Evolutionary conservation across 768 basidiomycete species (phyloP).

Genomic region (Panellus pusillus): DNA sequence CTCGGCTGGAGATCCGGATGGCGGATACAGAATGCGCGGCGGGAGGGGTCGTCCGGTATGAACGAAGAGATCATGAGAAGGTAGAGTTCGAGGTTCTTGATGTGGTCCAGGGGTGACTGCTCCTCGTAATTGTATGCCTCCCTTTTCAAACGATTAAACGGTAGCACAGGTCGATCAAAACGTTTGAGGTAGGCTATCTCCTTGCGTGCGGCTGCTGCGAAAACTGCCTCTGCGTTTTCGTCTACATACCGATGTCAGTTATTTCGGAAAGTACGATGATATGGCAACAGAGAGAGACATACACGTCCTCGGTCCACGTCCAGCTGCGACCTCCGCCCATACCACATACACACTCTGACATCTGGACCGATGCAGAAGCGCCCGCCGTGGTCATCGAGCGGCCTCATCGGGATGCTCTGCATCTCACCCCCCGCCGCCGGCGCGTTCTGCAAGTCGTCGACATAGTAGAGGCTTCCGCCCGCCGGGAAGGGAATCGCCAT

Average conservation of each 20-base stretch:
- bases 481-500: constrained; percentile 50
- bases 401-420: constrained; percentile 25
- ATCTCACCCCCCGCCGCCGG: constrained; percentile 25
- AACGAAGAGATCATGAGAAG: constrained; percentile 49
- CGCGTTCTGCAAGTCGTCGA: constrained; percentile 44
- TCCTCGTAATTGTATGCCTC: constrained; percentile 43
- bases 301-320: constrained; percentile 54
- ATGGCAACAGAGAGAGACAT: constrained; percentile 32
- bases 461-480: constrained; percentile 52
- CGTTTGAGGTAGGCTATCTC: constrained; percentile 47
- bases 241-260: constrained; percentile 37
- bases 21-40: constrained; percentile 48
- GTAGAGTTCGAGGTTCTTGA: constrained; percentile 49
- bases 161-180: constrained; percentile 49
- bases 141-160: constrained; percentile 43
- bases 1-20: constrained; percentile 52
- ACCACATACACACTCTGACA: constrained; percentile 45
- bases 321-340: constrained; percentile 47
- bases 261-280: constrained; percentile 31
- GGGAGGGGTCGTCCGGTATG: constrained; percentile 38
- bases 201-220: constrained; percentile 43
- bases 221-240: constrained; percentile 40
- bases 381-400: constrained; percentile 38
- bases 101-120: constrained; percentile 44
- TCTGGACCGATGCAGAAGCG: constrained; percentile 50